These are phyloP conservation scores for Coemansia sp. DNA, from an alignment of 192 early-diverging fungal species.

Conservation along the genomic window DNA sequence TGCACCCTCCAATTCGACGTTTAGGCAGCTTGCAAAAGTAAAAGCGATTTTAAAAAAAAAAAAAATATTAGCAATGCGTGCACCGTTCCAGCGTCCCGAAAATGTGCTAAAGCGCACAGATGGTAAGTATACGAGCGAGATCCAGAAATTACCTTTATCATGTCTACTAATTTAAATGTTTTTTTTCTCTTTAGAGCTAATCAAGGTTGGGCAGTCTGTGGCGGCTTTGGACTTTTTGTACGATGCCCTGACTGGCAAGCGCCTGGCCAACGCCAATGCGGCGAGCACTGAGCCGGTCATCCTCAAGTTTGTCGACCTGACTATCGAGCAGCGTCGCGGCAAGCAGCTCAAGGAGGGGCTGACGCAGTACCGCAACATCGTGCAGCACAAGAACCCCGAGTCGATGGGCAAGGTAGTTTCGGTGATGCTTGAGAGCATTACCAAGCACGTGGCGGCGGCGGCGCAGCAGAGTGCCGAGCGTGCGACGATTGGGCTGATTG, in stretches of 20 bases:
- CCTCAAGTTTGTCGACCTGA: conserved; percentile 88
- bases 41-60: not conserved
- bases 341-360: conserved; percentile 94
- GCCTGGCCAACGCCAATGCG: conserved; percentile 78
- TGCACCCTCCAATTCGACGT: no score
- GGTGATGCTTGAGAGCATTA: conserved; percentile 81
- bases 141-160: not conserved
- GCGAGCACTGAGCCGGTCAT: conserved; percentile 87
- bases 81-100: conserved; percentile 69
- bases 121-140: conserved; percentile 52
- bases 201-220: conserved; percentile 80
- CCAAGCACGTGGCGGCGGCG: conserved; percentile 79
- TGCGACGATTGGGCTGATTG: conserved; percentile 78
- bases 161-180: not conserved
- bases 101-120: conserved; percentile 88
- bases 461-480: conserved; percentile 92
- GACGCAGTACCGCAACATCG: conserved; percentile 97
- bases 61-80: conserved; percentile 40
- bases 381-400: conserved; percentile 89
- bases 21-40: no score
- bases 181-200: conserved; percentile 55
- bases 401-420: conserved; percentile 89
- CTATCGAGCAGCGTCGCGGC: conserved; percentile 82
- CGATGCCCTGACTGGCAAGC: conserved; percentile 89
- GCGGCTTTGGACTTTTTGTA: conserved; percentile 85